Conservation (phyloP, 345 rosid species). For the Salix exigua region DNA sequence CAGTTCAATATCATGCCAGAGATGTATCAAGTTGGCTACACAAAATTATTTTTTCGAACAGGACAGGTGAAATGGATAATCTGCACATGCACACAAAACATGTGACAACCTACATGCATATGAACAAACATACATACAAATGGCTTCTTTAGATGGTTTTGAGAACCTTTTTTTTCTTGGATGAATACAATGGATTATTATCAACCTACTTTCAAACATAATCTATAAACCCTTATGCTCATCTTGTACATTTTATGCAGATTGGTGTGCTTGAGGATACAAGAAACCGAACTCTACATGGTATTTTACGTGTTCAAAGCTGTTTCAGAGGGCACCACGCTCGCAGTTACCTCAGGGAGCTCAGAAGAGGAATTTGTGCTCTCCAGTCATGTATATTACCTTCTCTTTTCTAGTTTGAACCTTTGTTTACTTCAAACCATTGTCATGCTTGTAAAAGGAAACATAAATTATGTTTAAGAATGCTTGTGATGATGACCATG, state of each 20-base stretch:
- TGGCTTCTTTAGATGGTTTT: background rate
- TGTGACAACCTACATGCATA: background rate
- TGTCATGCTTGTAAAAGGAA: constrained; percentile 5
- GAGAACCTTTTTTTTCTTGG: background rate
- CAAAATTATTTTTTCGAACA: constrained; percentile 89
- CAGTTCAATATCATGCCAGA: constrained; percentile 94
- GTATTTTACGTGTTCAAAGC: constrained; percentile 90
- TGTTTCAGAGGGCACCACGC: constrained; percentile 92
- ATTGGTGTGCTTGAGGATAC: constrained; percentile 98
- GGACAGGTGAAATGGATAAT: constrained; percentile 66
- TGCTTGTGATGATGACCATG: constrained; percentile 4
- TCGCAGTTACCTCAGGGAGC: constrained; percentile 55
- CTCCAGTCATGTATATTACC: constrained; percentile 81
- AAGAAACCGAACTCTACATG: constrained; percentile 92
- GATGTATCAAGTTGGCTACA: constrained; percentile 99
- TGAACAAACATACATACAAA: background rate
- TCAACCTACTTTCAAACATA: background rate
- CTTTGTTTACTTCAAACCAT: background rate
- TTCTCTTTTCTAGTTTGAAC: constrained; percentile 9
- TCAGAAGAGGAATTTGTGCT: constrained; percentile 53
- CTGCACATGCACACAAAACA: background rate
- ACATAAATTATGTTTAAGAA: background rate
- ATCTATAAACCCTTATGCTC: background rate
- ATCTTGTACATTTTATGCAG: constrained; percentile 37
- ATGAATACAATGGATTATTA: background rate